Evolutionary conservation across 192 early-diverging fungal genomes (phyloP), one percentile per base, ranked within the genome.

Genomic region (Mortierella hygrophila): DNA sequence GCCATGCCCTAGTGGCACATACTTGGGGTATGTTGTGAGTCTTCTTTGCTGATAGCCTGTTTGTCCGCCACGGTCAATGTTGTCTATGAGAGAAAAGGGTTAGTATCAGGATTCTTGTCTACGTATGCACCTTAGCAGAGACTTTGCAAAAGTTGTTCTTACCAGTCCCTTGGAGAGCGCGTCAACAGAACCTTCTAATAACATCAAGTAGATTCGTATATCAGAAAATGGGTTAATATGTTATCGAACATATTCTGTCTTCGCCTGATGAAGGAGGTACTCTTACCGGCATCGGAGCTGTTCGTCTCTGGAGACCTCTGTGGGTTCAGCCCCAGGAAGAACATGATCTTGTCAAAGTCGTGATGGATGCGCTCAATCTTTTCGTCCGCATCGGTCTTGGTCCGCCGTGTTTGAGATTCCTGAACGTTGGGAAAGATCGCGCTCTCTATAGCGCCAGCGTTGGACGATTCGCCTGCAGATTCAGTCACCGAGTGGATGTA

Each of bases 291-390:
- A 71, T 44, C 44, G 38, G 21, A 35, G n/a, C 21, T 42, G 6
- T 29, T 29, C 26, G 46, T 10, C 16, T 75, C 88, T 26, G 32
- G 23, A 26, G 57, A 54, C n/a, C 65, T 68, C 16, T 21, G 47
- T 16, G 70, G 15, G 16, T 88, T 81, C 75, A 88, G 76, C 44
- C 91, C 93, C 40, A 95, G 55, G 60, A 91, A 89, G 68, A 88
- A 88, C 26, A 93, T 91, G 37, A 96, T 94, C 52, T 91, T 91
- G 79, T 92, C 93, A 75, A 96, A 95, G 72, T 97, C 96, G 69
- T 91, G 78, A 78, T 95, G 95, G 20, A 97, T 90, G 6, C 91
- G 71, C 35, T 94, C 95, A 68, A 97, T 95, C 74, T 95, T 95
- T 65, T 92, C 93, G 89, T 97, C 96, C 16, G 95, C 92, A 70